Evolutionary conservation across 345 rosid genomes (phyloP).

Genomic region (Gossypium anomalum): DNA sequence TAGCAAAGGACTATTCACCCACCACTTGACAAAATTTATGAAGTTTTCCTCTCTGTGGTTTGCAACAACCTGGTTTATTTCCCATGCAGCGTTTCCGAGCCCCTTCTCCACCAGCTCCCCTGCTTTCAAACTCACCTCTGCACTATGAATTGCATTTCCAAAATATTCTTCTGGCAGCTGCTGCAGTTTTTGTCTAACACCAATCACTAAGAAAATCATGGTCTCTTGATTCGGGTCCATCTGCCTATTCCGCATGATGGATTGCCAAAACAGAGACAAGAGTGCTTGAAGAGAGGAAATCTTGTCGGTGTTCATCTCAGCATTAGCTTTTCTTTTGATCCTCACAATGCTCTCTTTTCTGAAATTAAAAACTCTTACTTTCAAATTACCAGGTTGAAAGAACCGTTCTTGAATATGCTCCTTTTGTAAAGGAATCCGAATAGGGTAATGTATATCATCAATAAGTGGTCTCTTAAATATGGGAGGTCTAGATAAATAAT

Average conservation of each 20-base stretch:
- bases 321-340: conserved; percentile 40
- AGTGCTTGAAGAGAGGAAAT: conserved; percentile 35
- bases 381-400: conserved; percentile 1
- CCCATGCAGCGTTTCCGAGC: not conserved
- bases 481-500: not conserved
- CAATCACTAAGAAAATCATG: not conserved
- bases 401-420: not conserved
- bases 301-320: conserved; percentile 9
- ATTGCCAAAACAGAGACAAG: conserved; percentile 28
- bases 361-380: conserved; percentile 32
- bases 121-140: not conserved
- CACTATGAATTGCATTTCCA: not conserved
- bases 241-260: not conserved
- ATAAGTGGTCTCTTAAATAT: not conserved
- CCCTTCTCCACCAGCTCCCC: not conserved
- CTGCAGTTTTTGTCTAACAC: not conserved
- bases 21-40: not conserved
- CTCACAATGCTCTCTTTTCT: conserved; percentile 13
- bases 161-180: not conserved
- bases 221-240: not conserved
- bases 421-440: conserved; percentile 18
- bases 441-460: conserved; percentile 16
- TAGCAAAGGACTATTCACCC: not conserved
- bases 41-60: not conserved
- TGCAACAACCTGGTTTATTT: not conserved